Conservation (phyloP, 208 protist species). For the Phytomonas francai region DNA sequence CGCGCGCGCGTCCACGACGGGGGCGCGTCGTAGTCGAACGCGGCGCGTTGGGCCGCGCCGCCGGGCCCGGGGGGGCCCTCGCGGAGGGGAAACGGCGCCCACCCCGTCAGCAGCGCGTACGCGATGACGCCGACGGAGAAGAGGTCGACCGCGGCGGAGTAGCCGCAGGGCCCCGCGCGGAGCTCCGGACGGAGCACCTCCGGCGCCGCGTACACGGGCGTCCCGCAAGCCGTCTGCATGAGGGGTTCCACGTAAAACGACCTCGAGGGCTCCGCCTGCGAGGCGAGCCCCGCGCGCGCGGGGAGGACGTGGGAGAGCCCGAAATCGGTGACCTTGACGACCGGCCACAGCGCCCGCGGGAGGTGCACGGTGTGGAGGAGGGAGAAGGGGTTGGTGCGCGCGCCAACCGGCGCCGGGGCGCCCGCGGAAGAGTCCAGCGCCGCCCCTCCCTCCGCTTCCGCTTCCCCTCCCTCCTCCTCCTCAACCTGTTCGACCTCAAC, state of each 20-base stretch:
- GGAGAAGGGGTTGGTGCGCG: conserved; percentile 40
- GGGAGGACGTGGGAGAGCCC: conserved; percentile 34
- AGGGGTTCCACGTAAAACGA: conserved; percentile 31
- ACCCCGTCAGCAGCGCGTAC: conserved; percentile 41
- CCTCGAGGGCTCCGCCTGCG: conserved; percentile 12
- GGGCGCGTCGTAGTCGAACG: too few species aligned
- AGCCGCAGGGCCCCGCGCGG: conserved; percentile 26
- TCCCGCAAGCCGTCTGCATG: conserved; percentile 59
- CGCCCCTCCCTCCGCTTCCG: neutral
- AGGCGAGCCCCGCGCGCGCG: conserved; percentile 2
- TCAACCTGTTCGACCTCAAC: neutral
- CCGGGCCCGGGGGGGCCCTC: neutral
- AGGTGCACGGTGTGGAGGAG: conserved; percentile 39
- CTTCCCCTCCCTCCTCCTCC: conserved; percentile 1
- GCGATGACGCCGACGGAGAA: conserved; percentile 62
- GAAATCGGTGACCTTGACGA: conserved; percentile 72
- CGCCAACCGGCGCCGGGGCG: conserved; percentile 1
- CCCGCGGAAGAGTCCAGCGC: neutral
- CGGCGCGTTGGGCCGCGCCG: conserved; percentile 15
- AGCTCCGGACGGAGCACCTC: conserved; percentile 34
- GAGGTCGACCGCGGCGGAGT: conserved; percentile 62
- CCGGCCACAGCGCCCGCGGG: conserved; percentile 32
- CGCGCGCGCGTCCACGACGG: conserved; percentile 10
- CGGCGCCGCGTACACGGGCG: conserved; percentile 61
- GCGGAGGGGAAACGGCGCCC: conserved; percentile 31